Percentiles rank a stretch among this genome's conserved stretches.
phyloP scores from a whole-genome alignment of 2,329 filamentous ascomycete species.

The Botrytis tulipae region DNA sequence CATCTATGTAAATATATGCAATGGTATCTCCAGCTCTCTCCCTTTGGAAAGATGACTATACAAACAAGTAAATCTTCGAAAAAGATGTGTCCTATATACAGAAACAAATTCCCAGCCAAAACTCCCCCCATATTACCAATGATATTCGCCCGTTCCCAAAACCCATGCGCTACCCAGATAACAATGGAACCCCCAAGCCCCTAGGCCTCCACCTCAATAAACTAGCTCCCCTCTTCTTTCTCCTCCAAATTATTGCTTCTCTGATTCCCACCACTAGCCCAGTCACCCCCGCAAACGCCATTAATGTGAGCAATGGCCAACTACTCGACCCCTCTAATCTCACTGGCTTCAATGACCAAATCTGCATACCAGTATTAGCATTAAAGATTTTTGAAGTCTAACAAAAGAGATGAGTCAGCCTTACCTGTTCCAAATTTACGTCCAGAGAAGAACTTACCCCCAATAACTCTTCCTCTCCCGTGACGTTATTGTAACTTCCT shows the following conservation, averaged over 20 bases:
- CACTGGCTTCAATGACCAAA: constrained; percentile 15
- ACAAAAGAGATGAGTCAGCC: constrained; percentile 9
- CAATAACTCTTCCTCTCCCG: constrained; percentile 1
- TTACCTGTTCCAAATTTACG: constrained; percentile 17
- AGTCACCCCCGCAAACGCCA: constrained; percentile 1
- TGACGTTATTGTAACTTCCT: not conserved
- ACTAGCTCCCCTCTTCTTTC: constrained; percentile 6
- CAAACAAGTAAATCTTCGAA: not conserved
- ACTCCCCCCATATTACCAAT: not conserved
- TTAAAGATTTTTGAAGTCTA: constrained; percentile 12
- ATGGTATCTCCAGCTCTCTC: not conserved
- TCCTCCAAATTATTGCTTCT: constrained; percentile 12
- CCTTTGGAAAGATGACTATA: no score
- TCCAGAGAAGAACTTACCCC: constrained; percentile 17
- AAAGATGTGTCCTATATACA: not conserved
- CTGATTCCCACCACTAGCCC: constrained; percentile 15
- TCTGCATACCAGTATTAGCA: constrained; percentile 15
- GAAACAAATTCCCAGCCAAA: not conserved
- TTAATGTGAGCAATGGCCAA: constrained; percentile 10
- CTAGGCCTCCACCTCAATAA: constrained; percentile 13
- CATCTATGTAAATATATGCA: not conserved
- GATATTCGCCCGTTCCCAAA: not conserved
- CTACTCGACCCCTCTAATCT: constrained; percentile 9
- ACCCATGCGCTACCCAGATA: constrained; percentile 1
- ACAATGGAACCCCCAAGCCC: constrained; percentile 12